A percentile compares a stretch with the other conserved stretches of the same genome.
phyloP scores from a whole-genome alignment of 768 basidiomycete species.

The Suillus hirtellus region DNA sequence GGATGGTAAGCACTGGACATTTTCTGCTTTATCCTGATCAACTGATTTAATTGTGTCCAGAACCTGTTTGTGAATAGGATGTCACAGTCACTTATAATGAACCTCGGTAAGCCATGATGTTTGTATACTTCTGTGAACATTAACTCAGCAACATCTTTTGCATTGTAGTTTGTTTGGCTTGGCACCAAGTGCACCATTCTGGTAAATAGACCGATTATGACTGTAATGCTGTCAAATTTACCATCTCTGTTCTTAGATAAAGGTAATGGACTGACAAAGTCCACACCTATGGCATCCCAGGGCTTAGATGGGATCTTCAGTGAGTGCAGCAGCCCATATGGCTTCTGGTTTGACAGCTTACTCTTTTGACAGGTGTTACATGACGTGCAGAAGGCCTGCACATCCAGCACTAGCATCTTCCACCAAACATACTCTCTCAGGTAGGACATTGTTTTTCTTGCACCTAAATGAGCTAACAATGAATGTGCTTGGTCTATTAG shows the following conservation, averaged over 20 bases:
- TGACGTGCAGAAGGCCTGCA: constrained; percentile 20
- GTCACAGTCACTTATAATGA: constrained; percentile 44
- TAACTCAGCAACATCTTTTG: constrained; percentile 33
- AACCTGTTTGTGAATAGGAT: constrained; percentile 42
- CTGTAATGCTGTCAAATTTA: constrained; percentile 28
- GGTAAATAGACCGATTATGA: constrained; percentile 22
- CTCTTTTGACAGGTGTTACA: constrained; percentile 12
- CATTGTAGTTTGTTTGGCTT: constrained; percentile 25
- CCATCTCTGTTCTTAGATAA: background rate
- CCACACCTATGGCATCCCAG: constrained; percentile 28
- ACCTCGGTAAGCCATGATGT: constrained; percentile 35
- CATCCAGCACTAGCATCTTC: constrained; percentile 22
- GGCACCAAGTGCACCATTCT: constrained; percentile 26
- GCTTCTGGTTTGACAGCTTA: constrained; percentile 20
- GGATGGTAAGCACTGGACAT: constrained; percentile 42
- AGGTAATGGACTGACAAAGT: constrained; percentile 30
- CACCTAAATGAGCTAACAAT: constrained; percentile 22
- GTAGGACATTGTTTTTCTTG: constrained; percentile 23
- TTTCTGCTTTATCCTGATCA: constrained; percentile 28
- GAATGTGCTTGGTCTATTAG: too few relatives aligned
- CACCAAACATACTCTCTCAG: constrained; percentile 28
- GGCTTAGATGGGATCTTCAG: constrained; percentile 26
- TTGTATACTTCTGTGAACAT: background rate
- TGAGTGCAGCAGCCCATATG: constrained; percentile 28
- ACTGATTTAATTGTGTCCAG: constrained; percentile 37